Base-by-base conservation (phyloP, 768 basidiomycete species). In the Agaricus blazei region DNA sequence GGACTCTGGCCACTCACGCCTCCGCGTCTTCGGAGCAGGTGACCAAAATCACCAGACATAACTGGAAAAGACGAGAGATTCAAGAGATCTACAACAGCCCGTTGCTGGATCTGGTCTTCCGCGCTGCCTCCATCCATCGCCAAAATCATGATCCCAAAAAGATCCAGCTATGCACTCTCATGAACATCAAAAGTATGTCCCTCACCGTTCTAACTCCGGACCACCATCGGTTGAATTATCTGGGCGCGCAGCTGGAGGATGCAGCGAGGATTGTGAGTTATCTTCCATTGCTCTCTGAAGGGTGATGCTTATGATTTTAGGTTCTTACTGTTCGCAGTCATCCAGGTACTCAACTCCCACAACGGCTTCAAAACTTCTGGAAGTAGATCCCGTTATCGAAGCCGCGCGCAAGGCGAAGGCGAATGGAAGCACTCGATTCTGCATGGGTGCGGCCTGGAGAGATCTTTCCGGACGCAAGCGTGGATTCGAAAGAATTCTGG, bases 361-460 rank as follows among this genome's bases (percentile, higher is more conserved):
- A 42, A 87, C 85, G 68, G 96, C 96, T 28, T 91, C 91, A 14
- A 83, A 84, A 53, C 74, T 98, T 43, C 79, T 97, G 11, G 88
- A 95, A 46, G 73, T 98, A 48, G 94, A 93, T 63, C 93, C 95
- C 15, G 96, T 98, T 14, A 74, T 99, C 8, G 87, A 88, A 63
- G 96, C 93, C 28, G 96, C 96, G 23, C 82, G 91, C 11, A 87
- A 88, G 66, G 96, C 96, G 26, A 98, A 97, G 67, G 95, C 78
- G 61, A 98, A 98, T 68, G 96, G 96, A 34, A 94, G 92, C 67
- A 98, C 96, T 19, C 80, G 96, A 27, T 98, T 98, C 73, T 98
- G 96, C 70, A 98, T 98, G 96, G 96, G 96, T 56, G 95, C 96
- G 3, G 96, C 96, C 4, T 99, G 96, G 96, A 78, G 96, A 60